phyloP scores from a whole-genome alignment of 2,329 filamentous ascomycete species.

The Fusarium torulosum region DNA sequence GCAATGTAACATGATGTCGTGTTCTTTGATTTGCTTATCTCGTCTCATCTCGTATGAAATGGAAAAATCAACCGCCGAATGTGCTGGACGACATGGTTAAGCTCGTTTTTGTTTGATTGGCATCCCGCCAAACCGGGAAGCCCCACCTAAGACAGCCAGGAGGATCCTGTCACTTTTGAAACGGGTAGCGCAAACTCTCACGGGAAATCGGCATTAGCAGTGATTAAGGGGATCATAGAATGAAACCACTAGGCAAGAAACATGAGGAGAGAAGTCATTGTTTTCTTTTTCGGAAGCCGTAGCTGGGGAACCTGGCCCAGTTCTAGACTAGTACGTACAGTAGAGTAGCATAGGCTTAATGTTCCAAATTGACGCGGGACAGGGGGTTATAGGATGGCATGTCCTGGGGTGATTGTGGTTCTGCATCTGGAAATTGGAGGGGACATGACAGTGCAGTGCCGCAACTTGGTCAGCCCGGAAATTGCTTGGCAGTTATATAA shows the following conservation, averaged over 20 bases:
- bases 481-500: slow-evolving; percentile 3
- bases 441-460: slow-evolving; percentile 7
- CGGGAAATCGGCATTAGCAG: slow-evolving; percentile 14
- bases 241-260: background rate
- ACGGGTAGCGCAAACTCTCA: slow-evolving; percentile 4
- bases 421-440: background rate
- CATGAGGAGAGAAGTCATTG: background rate
- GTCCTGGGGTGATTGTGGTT: too few species aligned
- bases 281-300: background rate
- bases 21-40: background rate
- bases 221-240: slow-evolving; percentile 6
- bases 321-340: background rate
- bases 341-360: background rate
- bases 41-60: background rate
- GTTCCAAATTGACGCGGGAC: background rate
- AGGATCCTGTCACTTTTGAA: background rate
- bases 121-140: background rate
- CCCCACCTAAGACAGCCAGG: background rate
- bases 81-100: background rate
- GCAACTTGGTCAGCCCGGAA: background rate
- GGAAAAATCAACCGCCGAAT: background rate
- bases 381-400: background rate
- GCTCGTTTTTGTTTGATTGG: slow-evolving; percentile 2
- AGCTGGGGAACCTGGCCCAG: background rate
- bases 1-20: background rate